Evolutionary conservation across 148 eudicot genomes (phyloP).

Genomic region (Cornus suecica): DNA sequence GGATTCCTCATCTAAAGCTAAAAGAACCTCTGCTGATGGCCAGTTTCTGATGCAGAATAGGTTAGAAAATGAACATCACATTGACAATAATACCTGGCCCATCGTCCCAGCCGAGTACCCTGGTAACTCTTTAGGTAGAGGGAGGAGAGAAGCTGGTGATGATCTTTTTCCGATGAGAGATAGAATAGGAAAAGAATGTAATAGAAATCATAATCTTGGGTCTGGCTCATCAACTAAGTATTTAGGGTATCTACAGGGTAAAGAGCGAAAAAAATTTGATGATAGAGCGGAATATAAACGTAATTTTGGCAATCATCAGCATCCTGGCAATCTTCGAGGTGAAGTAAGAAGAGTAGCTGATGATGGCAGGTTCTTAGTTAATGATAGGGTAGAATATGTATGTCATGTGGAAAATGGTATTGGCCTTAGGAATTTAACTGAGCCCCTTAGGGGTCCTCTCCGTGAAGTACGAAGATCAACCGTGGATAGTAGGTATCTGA

Average conservation of each 20-base stretch:
- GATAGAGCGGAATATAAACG: neutral
- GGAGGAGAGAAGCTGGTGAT: constrained; percentile 5
- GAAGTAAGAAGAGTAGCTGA: constrained; percentile 4
- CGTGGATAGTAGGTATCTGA: constrained; percentile 7
- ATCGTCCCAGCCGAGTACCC: constrained; percentile 4
- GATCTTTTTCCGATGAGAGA: constrained; percentile 8
- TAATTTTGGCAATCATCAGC: neutral
- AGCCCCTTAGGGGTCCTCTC: neutral
- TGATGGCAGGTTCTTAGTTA: constrained; percentile 9
- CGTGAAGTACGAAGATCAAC: neutral
- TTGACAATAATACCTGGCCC: constrained; percentile 3
- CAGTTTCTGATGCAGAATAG: constrained; percentile 12
- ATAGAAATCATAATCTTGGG: neutral
- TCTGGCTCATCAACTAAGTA: constrained; percentile 7
- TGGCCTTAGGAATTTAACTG: constrained; percentile 2
- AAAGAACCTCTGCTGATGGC: neutral
- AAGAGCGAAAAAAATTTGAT: neutral
- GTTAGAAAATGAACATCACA: constrained; percentile 5
- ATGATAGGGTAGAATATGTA: constrained; percentile 14
- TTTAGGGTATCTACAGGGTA: neutral
- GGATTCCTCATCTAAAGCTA: constrained; percentile 8
- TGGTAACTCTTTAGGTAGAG: neutral
- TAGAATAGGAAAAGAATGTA: constrained; percentile 12
- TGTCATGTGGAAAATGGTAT: neutral
- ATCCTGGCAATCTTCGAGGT: neutral